Evolutionary conservation across 1,284 basidiomycete genomes (phyloP), one percentile per base, ranked within the genome.

Genomic region (Schizophyllum amplum): DNA sequence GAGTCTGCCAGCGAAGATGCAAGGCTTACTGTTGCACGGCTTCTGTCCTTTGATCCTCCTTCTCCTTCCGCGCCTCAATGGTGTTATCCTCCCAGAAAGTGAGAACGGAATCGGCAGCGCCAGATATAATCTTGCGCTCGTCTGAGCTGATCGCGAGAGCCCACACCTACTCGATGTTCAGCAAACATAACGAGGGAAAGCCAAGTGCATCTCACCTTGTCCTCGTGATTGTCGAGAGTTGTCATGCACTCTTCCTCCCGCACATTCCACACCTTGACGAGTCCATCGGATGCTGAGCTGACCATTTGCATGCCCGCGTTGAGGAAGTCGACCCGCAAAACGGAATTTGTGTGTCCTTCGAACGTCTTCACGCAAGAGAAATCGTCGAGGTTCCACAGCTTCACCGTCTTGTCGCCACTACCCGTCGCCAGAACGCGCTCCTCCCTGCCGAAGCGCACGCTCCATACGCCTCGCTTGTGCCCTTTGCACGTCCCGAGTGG

Each of bases 401-500:
- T 92, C 61, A 98, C 81, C 0, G 93, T 94, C 70, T 92, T 90
- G 73, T 99, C 97, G 1, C 95, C 94, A 53, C 94, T 95, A 4
- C 91, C 94, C 4, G 93, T 97, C 48, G 93, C 94, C 55, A 99
- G 74, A 5, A 94, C 83, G 55, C 89, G 81, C 66, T 98, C 94
- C 4, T 83, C 80, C 51, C 80, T 81, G 53, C 90, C 88, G 67
- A 99, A 99, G 55, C 83, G 86, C 56, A 96, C 94, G 56, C 82
- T 83, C 97, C 97, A 99, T 5, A 99, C 91, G 1, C 97, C 97
- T 57, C 97, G 81, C 69, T 95, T 94, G 74, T 99, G 97, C 0
- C 96, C 97, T 70, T 91, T 94, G 71, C 94, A 94, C 5, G 88
- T 91, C 5, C 94, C 95, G 1, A 94, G 64, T n/a, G 88, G 76